Evolutionary conservation across 2,329 filamentous ascomycete genomes (phyloP).

Genomic region (Neospermospora avenae): DNA sequence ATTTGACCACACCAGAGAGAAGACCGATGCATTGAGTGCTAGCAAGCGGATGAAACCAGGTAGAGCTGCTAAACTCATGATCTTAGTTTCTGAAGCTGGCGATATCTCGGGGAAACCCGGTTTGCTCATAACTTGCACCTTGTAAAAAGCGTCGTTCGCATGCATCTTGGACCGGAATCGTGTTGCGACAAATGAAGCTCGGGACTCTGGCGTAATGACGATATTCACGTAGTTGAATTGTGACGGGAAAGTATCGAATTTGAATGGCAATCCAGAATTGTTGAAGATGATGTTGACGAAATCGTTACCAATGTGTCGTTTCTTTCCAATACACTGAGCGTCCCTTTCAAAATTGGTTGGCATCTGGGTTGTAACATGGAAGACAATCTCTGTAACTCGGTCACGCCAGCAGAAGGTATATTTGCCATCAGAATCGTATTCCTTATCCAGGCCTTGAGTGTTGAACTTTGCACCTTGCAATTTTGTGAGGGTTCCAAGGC

Average conservation of each 20-base stretch:
- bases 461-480: slow-evolving; percentile 86
- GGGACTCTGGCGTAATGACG: slow-evolving; percentile 84
- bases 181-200: slow-evolving; percentile 69
- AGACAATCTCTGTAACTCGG: slow-evolving; percentile 90
- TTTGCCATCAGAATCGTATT: slow-evolving; percentile 75
- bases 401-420: slow-evolving; percentile 94
- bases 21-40: slow-evolving; percentile 90
- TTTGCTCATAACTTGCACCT: slow-evolving; percentile 84
- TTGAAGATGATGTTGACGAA: slow-evolving; percentile 99
- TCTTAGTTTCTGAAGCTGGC: slow-evolving; percentile 82
- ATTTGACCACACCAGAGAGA: slow-evolving; percentile 84
- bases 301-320: slow-evolving; percentile 94
- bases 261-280: slow-evolving; percentile 85
- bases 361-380: slow-evolving; percentile 97
- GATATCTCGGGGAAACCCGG: slow-evolving; percentile 89
- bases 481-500: slow-evolving; percentile 76
- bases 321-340: slow-evolving; percentile 76
- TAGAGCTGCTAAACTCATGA: slow-evolving; percentile 78
- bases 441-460: slow-evolving; percentile 82
- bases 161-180: slow-evolving; percentile 42
- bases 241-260: slow-evolving; percentile 87
- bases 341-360: slow-evolving; percentile 79
- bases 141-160: slow-evolving; percentile 63
- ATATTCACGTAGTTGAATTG: slow-evolving; percentile 98
- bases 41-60: slow-evolving; percentile 84